Conservation (phyloP, 140 eudicot genomes). For the Oenanthe javanica region DNA sequence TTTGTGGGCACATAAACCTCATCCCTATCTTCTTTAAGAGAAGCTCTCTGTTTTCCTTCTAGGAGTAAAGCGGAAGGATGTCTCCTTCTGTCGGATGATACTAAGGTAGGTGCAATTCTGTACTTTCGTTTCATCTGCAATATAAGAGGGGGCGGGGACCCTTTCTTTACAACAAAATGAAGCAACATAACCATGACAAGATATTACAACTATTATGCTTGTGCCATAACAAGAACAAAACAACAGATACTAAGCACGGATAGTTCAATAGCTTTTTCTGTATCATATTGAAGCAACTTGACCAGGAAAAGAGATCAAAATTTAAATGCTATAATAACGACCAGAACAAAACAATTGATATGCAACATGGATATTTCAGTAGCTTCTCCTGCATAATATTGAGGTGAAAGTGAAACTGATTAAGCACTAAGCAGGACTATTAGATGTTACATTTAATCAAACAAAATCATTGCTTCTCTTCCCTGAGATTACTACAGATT, state of each 20-base stretch:
- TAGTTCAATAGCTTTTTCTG: slow-evolving; percentile 21
- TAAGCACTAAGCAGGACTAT: too few species aligned
- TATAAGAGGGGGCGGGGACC: not conserved
- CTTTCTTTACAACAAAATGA: not conserved
- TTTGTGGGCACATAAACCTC: slow-evolving; percentile 40
- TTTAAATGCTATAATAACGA: too few species aligned
- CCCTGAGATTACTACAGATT: too few species aligned
- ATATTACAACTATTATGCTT: not conserved
- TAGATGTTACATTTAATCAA: too few species aligned
- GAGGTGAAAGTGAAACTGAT: too few species aligned
- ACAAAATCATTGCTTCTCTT: too few species aligned
- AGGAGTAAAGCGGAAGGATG: slow-evolving; percentile 28
- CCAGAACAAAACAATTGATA: too few species aligned
- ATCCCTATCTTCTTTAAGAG: slow-evolving; percentile 44
- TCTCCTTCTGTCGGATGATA: slow-evolving; percentile 45
- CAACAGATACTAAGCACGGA: not conserved
- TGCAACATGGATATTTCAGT: too few species aligned
- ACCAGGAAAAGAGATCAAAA: too few species aligned
- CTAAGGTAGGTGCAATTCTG: slow-evolving; percentile 43
- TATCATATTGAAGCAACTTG: slow-evolving; percentile 32
- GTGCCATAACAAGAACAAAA: not conserved
- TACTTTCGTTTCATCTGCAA: slow-evolving; percentile 71
- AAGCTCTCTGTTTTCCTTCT: slow-evolving; percentile 47
- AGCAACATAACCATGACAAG: not conserved
- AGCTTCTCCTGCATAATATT: too few species aligned